A percentile compares a stretch with the other conserved stretches of the same genome.
Evolutionary conservation across 139 green algal species (phyloP).

Genomic region (Desmodesmus armatus): DNA sequence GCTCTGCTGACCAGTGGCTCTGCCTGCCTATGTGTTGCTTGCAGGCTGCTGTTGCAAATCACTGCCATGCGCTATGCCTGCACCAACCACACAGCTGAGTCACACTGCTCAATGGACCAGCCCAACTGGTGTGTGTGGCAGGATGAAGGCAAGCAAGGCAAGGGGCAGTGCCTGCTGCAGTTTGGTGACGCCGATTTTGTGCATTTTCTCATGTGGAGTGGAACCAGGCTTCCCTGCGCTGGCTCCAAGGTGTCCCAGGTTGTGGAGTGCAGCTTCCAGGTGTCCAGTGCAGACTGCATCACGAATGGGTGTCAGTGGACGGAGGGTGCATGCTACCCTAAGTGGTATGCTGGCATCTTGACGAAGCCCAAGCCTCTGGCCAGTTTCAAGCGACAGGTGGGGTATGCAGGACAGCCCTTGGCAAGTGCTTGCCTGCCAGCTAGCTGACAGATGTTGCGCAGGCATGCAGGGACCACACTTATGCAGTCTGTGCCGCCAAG

Average conservation of each 20-base stretch:
- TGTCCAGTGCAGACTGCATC: background rate
- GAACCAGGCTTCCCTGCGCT: conserved; percentile 1
- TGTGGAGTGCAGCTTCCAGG: conserved; percentile 7
- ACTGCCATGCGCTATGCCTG: conserved; percentile 44
- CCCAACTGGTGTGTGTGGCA: conserved; percentile 32
- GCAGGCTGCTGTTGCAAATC: conserved; percentile 38
- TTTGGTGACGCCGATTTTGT: conserved; percentile 32
- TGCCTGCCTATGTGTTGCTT: background rate
- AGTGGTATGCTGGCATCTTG: conserved; percentile 5
- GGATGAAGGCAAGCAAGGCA: background rate
- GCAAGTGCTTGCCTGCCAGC: no score
- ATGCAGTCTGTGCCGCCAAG: no score
- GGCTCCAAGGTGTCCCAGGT: background rate
- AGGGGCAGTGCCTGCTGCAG: background rate
- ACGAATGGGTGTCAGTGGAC: background rate
- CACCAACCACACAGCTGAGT: background rate
- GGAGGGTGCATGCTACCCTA: conserved; percentile 26
- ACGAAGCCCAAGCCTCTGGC: conserved; percentile 18
- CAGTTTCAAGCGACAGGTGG: conserved; percentile 39
- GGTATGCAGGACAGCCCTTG: no score
- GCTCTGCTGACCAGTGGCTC: background rate
- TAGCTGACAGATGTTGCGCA: no score
- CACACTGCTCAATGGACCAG: conserved; percentile 6
- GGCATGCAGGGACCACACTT: no score
- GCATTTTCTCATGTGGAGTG: conserved; percentile 21